Conservation (phyloP, 2,329 filamentous ascomycete genomes). For the Aspergillus pseudoglaucus region DNA sequence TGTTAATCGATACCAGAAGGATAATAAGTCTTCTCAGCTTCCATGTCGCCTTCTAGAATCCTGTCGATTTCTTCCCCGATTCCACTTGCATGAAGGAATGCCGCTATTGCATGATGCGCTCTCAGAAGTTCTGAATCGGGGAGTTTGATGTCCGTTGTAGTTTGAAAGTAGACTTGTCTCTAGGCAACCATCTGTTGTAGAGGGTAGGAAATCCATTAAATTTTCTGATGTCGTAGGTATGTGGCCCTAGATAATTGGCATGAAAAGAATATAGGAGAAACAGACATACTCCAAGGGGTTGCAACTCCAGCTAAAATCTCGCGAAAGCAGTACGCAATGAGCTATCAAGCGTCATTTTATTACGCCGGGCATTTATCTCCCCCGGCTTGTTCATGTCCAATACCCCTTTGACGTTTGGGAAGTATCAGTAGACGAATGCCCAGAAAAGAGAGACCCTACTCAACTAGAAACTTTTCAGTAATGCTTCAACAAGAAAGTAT, state of each 20-base stretch:
- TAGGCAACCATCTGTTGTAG: not conserved
- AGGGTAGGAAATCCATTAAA: not conserved
- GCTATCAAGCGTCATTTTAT: not conserved
- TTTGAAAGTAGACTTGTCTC: not conserved
- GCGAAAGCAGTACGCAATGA: not conserved
- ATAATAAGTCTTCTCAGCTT: not conserved
- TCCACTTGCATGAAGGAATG: not conserved
- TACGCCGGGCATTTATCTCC: not conserved
- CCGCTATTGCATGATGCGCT: not conserved
- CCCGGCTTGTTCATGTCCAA: not conserved
- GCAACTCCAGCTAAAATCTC: not conserved
- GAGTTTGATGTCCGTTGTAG: not conserved
- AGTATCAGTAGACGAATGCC: not conserved
- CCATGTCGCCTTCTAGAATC: not conserved
- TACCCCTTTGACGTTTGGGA: not conserved
- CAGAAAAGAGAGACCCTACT: not conserved
- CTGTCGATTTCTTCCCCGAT: not conserved
- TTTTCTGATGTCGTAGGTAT: not conserved
- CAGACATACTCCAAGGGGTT: not conserved
- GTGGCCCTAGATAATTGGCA: not conserved
- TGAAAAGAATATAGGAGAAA: not conserved
- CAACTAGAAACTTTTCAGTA: not conserved
- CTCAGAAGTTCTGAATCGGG: not conserved
- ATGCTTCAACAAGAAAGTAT: not conserved
- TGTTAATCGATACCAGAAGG: not conserved